Evolutionary conservation across 495 filamentous ascomycete genomes (phyloP), one percentile per base, ranked within the genome.

Genomic region (Penicilliopsis zonata): DNA sequence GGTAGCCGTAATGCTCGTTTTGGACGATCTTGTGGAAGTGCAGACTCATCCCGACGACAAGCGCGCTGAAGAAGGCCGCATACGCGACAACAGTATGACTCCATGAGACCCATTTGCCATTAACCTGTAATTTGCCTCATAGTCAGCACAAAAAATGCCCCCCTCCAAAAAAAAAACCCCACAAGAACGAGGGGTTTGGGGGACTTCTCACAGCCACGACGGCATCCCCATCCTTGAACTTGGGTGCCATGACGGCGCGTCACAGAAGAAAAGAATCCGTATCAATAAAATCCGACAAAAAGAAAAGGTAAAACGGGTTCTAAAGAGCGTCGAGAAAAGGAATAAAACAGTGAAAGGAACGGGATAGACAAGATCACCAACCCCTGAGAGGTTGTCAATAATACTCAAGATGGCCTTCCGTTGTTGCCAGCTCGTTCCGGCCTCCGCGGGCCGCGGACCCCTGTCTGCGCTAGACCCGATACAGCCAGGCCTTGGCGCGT

Each of bases 11-110:
- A 62, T 90, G 80, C 61, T 99, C 84, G 54, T 99, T 99, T 55
- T 94, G 68, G 13, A 99, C 92, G 34, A 99, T 99, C 67, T 96
- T 96, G 43, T 78, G 74, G 57, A 87, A 95, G 59, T 99, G 92
- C 29, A 99, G 64, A 31, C 64, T 77, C 50, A 80, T 56, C 46
- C 92, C 92, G 40, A 93, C 77, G 31, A 90, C 50, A 40, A 99
- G 62, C 33, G 92, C 92, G 50, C 87, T 86, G 26, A 95, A 46
- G 57, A 99, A 99, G 27, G 87, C 92, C 38, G 77, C 74, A 46
- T 93, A 95, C 22, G 88, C 90, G 33, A 80, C 64, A 28, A 66
- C 51, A 9, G 92, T 96, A 61, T 99, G 92, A 28, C 75, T 50
- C 75, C 80, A 90, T 14, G 86, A 78, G 35, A 99, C 64, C 86